Evolutionary conservation across 257 asterid species (phyloP), one percentile per base, ranked within the genome.

Genomic region (Mentha longifolia): DNA sequence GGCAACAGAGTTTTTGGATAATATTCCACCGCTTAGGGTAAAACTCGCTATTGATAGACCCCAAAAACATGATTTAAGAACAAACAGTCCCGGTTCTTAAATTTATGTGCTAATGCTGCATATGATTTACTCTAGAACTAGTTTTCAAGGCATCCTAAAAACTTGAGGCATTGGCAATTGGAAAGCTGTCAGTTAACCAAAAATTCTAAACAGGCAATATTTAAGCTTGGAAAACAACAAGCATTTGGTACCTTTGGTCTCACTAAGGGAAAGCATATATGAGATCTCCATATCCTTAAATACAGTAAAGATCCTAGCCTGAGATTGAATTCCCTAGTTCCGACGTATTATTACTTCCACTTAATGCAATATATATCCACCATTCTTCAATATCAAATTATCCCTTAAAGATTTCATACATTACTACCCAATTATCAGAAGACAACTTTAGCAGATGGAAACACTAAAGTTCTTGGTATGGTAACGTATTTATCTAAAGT

Each of bases 261-360:
- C 37, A 61, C 50, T 67, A 54, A 49, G 7, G 39, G 61, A 68
- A 62, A 76, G 67, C 54, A 68, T 49, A 52, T 19, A 7, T 35
- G 68, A 12, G 35, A 54, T 43, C 43, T 58, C 25, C 25, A 41
- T 25, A 28, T 52, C 49, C 66, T 51, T 68, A 72, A 61, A 43
- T 22, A 45, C 6, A 50, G 52, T 33, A 33, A 6, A 43, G 15
- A 43, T 7, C 52, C 52, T 56, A 45, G 42, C 14, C 52, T 43
- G 11, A 13, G 16, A 46, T 56, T 51, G 42, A 22, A 43, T 63
- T 54, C 42, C 75, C 68, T 61, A 13, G 43, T 61, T 25, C 54
- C 39, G 55, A 61, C 41, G 65, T 22, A 51, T 49, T 49, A 64
- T 65, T 56, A 22, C 25, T 22, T 22, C 25, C 25, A 28, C 59